These are phyloP conservation scores for Chrysoporthe austroafricana DNA, from an alignment of 2,329 filamentous ascomycete species.

Conservation along the genomic window DNA sequence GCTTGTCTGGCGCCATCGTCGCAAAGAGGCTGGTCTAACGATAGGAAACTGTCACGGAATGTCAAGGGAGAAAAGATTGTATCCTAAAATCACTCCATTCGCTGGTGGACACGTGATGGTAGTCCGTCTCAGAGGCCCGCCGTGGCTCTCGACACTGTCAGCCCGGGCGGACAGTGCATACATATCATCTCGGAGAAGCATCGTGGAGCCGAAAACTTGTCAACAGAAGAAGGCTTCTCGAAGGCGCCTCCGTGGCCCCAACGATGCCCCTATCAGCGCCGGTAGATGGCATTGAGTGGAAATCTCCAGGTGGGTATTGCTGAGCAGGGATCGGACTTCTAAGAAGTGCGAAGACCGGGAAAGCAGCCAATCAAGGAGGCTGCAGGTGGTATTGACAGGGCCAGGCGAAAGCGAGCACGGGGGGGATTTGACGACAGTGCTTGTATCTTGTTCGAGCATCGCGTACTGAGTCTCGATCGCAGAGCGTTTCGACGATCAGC, in stretches of 20 bases:
- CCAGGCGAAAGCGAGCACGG: conserved; percentile 20
- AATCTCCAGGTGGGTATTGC: not conserved
- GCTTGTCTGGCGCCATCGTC: conserved; percentile 17
- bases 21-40: not conserved
- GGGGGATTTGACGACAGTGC: not conserved
- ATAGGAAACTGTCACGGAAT: not conserved
- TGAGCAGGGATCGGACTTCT: conserved; percentile 17
- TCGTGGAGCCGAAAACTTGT: not conserved
- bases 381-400: not conserved
- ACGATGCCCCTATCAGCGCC: not conserved
- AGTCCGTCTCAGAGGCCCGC: not conserved
- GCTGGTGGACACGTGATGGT: not conserved
- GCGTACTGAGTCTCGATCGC: not conserved
- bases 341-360: conserved; percentile 15
- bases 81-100: not conserved
- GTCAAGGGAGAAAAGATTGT: not conserved
- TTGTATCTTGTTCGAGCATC: not conserved
- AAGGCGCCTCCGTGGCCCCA: not conserved
- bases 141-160: not conserved
- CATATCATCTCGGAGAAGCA: not conserved
- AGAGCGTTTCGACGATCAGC: not conserved
- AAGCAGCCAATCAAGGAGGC: conserved; percentile 16
- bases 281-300: not conserved
- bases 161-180: not conserved
- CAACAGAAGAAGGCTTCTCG: not conserved